A percentile compares a stretch with the other conserved stretches of the same genome.
Evolutionary conservation across 352 stramenopile species (phyloP).

Genomic region (Phytopythium boreale): DNA sequence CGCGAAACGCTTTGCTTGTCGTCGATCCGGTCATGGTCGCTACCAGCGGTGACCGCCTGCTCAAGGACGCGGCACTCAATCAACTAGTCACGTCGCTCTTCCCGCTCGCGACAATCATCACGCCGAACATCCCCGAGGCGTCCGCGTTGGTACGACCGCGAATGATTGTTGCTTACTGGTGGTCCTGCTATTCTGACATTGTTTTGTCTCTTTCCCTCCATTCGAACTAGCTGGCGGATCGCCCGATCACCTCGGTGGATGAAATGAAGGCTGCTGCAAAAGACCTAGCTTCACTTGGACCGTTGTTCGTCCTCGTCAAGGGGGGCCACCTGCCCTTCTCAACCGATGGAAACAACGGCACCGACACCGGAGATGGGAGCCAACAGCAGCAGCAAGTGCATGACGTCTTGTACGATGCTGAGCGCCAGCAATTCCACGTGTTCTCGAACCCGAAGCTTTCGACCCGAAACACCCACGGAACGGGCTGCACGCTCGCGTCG

Average conservation of each 20-base stretch:
- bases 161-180: not conserved
- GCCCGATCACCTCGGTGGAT: slow-evolving; percentile 39
- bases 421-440: slow-evolving; percentile 19
- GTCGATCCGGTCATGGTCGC: slow-evolving; percentile 94
- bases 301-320: slow-evolving; percentile 88
- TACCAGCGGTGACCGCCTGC: slow-evolving; percentile 80
- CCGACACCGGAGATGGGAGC: not conserved
- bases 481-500: slow-evolving; percentile 92
- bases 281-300: slow-evolving; percentile 66
- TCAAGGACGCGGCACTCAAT: slow-evolving; percentile 70
- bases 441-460: slow-evolving; percentile 31
- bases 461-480: slow-evolving; percentile 72
- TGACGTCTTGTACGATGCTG: slow-evolving; percentile 36
- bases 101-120: slow-evolving; percentile 86
- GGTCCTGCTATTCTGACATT: not conserved
- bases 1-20: slow-evolving; percentile 65
- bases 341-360: not conserved
- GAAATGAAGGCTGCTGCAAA: slow-evolving; percentile 75
- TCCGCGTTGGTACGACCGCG: slow-evolving; percentile 60
- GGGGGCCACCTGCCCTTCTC: slow-evolving; percentile 61
- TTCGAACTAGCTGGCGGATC: slow-evolving; percentile 26
- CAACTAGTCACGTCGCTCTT: slow-evolving; percentile 83
- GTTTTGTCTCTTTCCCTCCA: not conserved
- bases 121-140: slow-evolving; percentile 94
- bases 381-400: slow-evolving; percentile 12